phyloP scores from a whole-genome alignment of 768 basidiomycete genomes.

The Kwoniella heveanensis region DNA sequence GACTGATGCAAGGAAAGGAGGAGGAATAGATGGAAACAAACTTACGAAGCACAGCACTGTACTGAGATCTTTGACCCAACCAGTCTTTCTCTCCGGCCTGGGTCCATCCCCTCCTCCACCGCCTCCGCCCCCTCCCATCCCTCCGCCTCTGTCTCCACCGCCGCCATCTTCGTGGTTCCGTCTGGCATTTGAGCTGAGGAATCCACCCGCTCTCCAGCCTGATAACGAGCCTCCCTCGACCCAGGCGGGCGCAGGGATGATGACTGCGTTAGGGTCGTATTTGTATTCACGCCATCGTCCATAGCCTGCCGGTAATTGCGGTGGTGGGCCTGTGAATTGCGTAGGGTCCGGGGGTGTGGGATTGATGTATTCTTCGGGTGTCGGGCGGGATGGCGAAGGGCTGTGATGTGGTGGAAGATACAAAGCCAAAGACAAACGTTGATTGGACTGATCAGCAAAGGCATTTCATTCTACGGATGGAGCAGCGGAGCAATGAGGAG shows the following conservation, averaged over 20 bases:
- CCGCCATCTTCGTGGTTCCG: constrained; percentile 27
- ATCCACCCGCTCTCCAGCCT: constrained; percentile 48
- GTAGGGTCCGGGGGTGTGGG: constrained; percentile 73
- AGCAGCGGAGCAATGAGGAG: too few relatives aligned
- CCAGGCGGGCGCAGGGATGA: constrained; percentile 48
- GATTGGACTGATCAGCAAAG: too few relatives aligned
- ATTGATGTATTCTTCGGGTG: constrained; percentile 73
- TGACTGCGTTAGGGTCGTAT: constrained; percentile 46
- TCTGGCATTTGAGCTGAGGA: constrained; percentile 38
- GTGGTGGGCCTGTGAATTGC: constrained; percentile 75
- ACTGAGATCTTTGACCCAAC: constrained; percentile 52
- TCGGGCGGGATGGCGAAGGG: constrained; percentile 74
- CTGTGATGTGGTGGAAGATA: constrained; percentile 61
- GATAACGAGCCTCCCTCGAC: constrained; percentile 47
- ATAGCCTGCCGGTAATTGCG: constrained; percentile 72
- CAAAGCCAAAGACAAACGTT: too few relatives aligned
- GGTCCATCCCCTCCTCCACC: constrained; percentile 19
- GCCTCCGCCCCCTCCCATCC: constrained; percentile 24
- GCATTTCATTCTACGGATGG: too few relatives aligned
- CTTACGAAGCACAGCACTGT: constrained; percentile 55
- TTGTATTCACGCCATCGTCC: constrained; percentile 63
- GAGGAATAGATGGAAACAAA: constrained; percentile 15
- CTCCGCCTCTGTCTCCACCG: constrained; percentile 27
- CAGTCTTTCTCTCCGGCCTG: constrained; percentile 41
- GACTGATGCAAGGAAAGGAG: too few relatives aligned